These are phyloP conservation scores for Fusarium bulbicola DNA, from an alignment of 2,329 filamentous ascomycete genomes.

Conservation along the genomic window DNA sequence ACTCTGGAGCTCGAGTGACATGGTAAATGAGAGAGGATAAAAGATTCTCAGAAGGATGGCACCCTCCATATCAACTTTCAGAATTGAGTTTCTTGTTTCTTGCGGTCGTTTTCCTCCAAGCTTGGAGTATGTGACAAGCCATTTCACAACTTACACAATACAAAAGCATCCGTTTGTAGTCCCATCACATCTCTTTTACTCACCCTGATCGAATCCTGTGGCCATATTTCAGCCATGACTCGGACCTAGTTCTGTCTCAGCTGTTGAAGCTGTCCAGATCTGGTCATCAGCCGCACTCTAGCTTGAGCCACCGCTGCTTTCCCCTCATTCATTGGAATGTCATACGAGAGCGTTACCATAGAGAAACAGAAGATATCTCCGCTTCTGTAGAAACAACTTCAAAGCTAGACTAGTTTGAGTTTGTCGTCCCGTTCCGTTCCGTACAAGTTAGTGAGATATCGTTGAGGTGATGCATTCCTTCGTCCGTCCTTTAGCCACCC, in stretches of 20 bases:
- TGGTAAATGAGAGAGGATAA: background rate
- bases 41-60: background rate
- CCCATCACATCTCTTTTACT: background rate
- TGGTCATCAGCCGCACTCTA: background rate
- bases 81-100: background rate
- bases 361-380: background rate
- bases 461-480: background rate
- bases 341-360: background rate
- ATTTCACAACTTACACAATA: background rate
- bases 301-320: background rate
- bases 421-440: background rate
- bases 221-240: background rate
- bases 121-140: background rate
- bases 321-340: background rate
- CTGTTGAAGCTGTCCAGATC: background rate
- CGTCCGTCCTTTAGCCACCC: background rate
- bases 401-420: background rate
- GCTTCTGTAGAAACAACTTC: background rate
- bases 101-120: background rate
- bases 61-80: background rate
- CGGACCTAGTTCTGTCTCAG: background rate
- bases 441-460: background rate
- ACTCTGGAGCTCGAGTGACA: background rate
- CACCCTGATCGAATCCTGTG: background rate
- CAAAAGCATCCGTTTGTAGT: background rate